These are phyloP conservation scores for Solanum gandarillasii DNA, from an alignment of 257 asterid genomes.

Conservation along the genomic window DNA sequence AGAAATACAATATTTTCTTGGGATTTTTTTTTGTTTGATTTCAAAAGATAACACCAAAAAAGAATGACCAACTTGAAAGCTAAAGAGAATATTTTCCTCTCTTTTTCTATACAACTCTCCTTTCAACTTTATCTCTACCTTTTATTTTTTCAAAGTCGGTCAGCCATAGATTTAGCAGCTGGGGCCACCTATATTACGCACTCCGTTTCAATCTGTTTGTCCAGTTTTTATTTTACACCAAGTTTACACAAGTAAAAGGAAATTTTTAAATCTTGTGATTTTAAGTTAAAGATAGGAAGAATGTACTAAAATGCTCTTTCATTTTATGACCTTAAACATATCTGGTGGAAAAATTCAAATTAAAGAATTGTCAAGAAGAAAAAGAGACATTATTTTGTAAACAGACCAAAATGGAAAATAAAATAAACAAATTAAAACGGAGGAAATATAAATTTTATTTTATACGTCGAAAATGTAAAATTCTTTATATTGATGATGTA, in stretches of 20 bases:
- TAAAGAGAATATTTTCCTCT: conserved; percentile 45
- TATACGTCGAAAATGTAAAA: too few species aligned
- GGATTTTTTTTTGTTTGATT: conserved; percentile 24
- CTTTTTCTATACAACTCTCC: conserved; percentile 23
- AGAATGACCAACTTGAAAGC: conserved; percentile 22
- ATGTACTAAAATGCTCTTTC: not conserved
- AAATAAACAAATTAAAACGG: too few species aligned
- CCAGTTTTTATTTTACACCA: too few species aligned
- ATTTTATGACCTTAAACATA: not conserved
- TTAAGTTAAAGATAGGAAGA: not conserved
- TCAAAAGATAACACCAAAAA: conserved; percentile 46
- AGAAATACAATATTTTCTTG: not conserved
- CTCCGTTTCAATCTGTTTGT: not conserved
- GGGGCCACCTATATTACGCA: not conserved
- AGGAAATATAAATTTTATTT: too few species aligned
- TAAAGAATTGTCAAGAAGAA: too few species aligned
- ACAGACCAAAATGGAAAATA: not conserved
- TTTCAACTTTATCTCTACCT: conserved; percentile 39
- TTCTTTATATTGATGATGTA: not conserved
- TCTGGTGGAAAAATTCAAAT: too few species aligned
- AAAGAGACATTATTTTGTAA: too few species aligned
- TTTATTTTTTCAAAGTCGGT: conserved; percentile 50
- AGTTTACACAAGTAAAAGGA: not conserved
- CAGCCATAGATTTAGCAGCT: conserved; percentile 35
- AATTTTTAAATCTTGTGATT: too few species aligned